Evolutionary conservation across 495 filamentous ascomycete genomes (phyloP), one percentile per base, ranked within the genome.

Genomic region (Talaromyces stipitatus): DNA sequence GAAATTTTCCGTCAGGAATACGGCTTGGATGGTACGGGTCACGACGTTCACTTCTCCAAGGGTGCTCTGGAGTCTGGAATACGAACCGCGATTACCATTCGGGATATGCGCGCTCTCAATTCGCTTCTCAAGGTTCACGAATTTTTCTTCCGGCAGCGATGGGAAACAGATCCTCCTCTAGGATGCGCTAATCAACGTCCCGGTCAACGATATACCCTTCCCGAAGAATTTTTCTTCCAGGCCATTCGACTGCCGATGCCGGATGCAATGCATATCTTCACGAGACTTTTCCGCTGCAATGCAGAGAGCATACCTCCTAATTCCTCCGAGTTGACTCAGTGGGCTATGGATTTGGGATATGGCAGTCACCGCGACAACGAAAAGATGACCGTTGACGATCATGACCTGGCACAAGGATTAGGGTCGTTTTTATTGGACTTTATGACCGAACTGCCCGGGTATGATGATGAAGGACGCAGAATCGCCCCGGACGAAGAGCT

Each of bases 61-160:
- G 59, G 53, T 12, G 62, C 65, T 1, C 51, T 75, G 5, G 69
- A 76, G 23, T 48, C 68, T n/a, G 74, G 74, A 8, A 67, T 78
- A 43, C 59, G 60, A 14, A 66, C 60, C 0, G 72, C 74, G 2
- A 62, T 78, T 18, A 33, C 58, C 8, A 57, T 63, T 2, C 57
- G 64, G 26, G 71, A 78, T 27, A 36, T 47, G 30, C 29, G 56
- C 12, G 73, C 71, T 0, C 60, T 76, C 2, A 23, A 58, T n/a
- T 63, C 58, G 5, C 64, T 76, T 6, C 71, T 76, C 55, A 75
- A 73, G 52, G 58, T 76, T 12, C 72, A 78, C 55, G 71, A 78
- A 54, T 70, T 58, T 47, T 14, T 60, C n/a, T 62, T 61, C 56
- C 73, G 71, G 30, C 53, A 33, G 32, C 50, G 63, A 4, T 16